Percentiles rank a stretch among this genome's conserved stretches.
These are phyloP conservation scores for Cordia subcordata DNA, from an alignment of 257 asterid species.

Conservation along the genomic window DNA sequence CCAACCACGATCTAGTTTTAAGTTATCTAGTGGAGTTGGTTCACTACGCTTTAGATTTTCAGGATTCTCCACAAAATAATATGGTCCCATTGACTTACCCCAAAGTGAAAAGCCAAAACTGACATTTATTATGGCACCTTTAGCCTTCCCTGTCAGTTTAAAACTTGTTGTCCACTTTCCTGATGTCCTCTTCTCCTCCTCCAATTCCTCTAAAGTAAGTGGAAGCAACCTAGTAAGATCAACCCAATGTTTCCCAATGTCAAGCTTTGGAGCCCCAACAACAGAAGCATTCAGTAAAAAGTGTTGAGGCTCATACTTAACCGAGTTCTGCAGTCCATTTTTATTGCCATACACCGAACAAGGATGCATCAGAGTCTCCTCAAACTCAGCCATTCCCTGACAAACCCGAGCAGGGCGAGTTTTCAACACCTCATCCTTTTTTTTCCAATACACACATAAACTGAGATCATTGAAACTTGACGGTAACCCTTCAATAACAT, in stretches of 20 bases:
- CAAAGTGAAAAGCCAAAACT: slow-evolving; percentile 74
- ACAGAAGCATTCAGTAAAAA: slow-evolving; percentile 57
- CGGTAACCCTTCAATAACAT: slow-evolving; percentile 67
- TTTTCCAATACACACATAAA: slow-evolving; percentile 65
- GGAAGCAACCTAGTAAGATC: slow-evolving; percentile 92
- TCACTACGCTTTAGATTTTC: slow-evolving; percentile 27
- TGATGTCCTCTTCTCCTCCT: slow-evolving; percentile 48
- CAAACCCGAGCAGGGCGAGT: slow-evolving; percentile 52
- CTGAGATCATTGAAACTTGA: slow-evolving; percentile 50
- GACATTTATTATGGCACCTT: slow-evolving; percentile 70
- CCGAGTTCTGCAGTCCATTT: slow-evolving; percentile 45
- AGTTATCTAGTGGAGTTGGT: slow-evolving; percentile 14
- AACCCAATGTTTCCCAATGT: slow-evolving; percentile 74
- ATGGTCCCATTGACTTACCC: slow-evolving; percentile 42
- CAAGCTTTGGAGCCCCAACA: slow-evolving; percentile 53
- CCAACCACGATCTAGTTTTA: slow-evolving; percentile 22
- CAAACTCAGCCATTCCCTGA: slow-evolving; percentile 60
- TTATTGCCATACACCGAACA: slow-evolving; percentile 52
- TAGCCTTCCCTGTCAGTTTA: slow-evolving; percentile 76
- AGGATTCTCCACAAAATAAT: slow-evolving; percentile 45
- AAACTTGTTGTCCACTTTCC: slow-evolving; percentile 89
- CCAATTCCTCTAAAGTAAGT: slow-evolving; percentile 67
- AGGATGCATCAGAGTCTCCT: slow-evolving; percentile 73
- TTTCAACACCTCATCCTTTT: slow-evolving; percentile 42
- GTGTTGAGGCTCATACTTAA: slow-evolving; percentile 64